Conservation (phyloP, 208 protist genomes). For the Perkinsela sp. region DNA sequence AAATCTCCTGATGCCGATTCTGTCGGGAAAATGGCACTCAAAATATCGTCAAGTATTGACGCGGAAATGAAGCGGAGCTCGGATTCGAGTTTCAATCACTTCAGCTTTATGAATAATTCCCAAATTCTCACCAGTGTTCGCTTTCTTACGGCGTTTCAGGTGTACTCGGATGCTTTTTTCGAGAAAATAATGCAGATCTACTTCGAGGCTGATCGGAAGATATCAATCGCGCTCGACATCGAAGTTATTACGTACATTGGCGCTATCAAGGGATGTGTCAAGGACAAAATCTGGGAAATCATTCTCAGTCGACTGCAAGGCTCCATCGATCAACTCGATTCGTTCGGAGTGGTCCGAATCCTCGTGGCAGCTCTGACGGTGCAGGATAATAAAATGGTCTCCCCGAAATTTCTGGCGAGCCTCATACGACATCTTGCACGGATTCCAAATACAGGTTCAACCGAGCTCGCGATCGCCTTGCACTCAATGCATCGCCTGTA, state of each 20-base stretch:
- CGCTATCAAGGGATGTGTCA: background rate
- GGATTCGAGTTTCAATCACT: no score
- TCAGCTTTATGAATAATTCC: no score
- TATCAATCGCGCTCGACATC: background rate
- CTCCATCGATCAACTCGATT: background rate
- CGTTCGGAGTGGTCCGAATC: background rate
- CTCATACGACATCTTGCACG: background rate
- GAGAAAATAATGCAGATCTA: no score
- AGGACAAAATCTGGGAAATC: background rate
- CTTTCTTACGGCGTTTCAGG: no score
- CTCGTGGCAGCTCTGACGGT: background rate
- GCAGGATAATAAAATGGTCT: background rate
- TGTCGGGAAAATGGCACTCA: no score
- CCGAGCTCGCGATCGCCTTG: background rate
- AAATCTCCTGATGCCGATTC: no score
- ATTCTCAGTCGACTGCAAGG: background rate
- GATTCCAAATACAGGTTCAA: background rate
- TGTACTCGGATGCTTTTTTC: no score
- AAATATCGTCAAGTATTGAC: no score
- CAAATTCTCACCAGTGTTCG: no score
- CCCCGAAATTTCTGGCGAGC: background rate
- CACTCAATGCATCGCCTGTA: background rate
- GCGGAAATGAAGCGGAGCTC: no score
- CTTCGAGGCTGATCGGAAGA: no score
- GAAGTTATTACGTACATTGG: background rate